These are phyloP conservation scores for Populus hybrid DNA, from an alignment of 441 rosid genomes.

Conservation along the genomic window DNA sequence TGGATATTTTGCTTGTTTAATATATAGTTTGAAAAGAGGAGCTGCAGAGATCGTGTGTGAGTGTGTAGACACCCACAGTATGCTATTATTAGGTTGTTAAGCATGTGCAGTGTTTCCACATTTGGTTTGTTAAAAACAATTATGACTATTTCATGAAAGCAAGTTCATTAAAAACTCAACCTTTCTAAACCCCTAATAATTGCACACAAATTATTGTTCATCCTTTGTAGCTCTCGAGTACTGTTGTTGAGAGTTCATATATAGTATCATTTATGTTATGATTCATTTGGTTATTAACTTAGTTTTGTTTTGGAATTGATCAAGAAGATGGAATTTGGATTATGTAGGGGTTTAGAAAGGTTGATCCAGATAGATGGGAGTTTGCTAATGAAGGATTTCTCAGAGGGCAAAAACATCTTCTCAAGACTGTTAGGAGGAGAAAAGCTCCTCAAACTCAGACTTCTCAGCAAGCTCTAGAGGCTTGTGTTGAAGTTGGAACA, in stretches of 20 bases:
- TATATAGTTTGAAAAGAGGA: slow-evolving; percentile 10
- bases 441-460: slow-evolving; percentile 34
- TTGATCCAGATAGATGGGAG: slow-evolving; percentile 93
- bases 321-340: slow-evolving; percentile 21
- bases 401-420: slow-evolving; percentile 79
- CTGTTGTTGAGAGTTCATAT: neutral
- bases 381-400: slow-evolving; percentile 89
- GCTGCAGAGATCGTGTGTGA: slow-evolving; percentile 11
- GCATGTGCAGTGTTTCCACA: slow-evolving; percentile 1
- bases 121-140: neutral
- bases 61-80: neutral
- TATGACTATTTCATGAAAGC: neutral
- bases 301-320: slow-evolving; percentile 7
- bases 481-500: slow-evolving; percentile 68
- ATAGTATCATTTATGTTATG: too few relatives aligned
- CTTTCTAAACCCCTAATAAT: neutral
- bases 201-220: neutral
- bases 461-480: slow-evolving; percentile 46
- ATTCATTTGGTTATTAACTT: neutral
- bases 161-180: neutral
- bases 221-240: neutral
- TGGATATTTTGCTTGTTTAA: slow-evolving; percentile 20
- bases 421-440: slow-evolving; percentile 71
- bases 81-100: slow-evolving; percentile 13
- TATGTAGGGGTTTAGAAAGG: slow-evolving; percentile 84